These are phyloP conservation scores for Dendrocalamus sinicus DNA, from an alignment of 176 grass and related monocot species.

Conservation along the genomic window DNA sequence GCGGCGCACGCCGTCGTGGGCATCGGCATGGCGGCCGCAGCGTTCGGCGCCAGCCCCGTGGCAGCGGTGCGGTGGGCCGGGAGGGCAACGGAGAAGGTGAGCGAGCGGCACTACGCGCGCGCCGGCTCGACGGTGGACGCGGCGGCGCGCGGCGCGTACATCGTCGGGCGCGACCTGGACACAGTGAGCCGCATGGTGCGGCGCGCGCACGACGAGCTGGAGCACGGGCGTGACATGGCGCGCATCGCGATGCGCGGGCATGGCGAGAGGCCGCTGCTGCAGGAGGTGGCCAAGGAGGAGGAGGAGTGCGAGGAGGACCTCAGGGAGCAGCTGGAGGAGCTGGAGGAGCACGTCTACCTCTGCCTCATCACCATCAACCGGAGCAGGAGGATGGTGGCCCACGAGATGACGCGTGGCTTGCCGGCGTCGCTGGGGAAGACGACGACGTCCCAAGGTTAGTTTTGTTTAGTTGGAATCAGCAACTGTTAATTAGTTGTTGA, in stretches of 20 bases:
- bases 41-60: neutral
- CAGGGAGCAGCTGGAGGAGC: slow-evolving; percentile 65
- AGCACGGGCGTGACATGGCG: slow-evolving; percentile 80
- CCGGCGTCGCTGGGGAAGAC: neutral
- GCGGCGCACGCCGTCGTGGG: slow-evolving; percentile 52
- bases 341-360: slow-evolving; percentile 85
- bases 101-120: slow-evolving; percentile 16
- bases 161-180: slow-evolving; percentile 80
- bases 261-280: slow-evolving; percentile 48
- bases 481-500: neutral
- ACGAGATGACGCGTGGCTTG: slow-evolving; percentile 45
- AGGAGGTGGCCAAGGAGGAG: slow-evolving; percentile 62
- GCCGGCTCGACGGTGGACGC: slow-evolving; percentile 57
- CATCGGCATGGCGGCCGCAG: slow-evolving; percentile 31
- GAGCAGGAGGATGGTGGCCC: slow-evolving; percentile 67
- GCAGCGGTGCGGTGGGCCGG: neutral
- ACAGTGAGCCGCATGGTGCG: slow-evolving; percentile 82
- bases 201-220: slow-evolving; percentile 81
- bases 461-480: neutral
- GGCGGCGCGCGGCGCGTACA: slow-evolving; percentile 79
- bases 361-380: slow-evolving; percentile 90
- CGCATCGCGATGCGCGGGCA: slow-evolving; percentile 53
- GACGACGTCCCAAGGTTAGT: neutral
- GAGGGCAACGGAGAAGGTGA: slow-evolving; percentile 1
- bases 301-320: slow-evolving; percentile 62